Base-by-base conservation (phyloP, 2,329 filamentous ascomycete species). In the Dothiorella sarmentorum region DNA sequence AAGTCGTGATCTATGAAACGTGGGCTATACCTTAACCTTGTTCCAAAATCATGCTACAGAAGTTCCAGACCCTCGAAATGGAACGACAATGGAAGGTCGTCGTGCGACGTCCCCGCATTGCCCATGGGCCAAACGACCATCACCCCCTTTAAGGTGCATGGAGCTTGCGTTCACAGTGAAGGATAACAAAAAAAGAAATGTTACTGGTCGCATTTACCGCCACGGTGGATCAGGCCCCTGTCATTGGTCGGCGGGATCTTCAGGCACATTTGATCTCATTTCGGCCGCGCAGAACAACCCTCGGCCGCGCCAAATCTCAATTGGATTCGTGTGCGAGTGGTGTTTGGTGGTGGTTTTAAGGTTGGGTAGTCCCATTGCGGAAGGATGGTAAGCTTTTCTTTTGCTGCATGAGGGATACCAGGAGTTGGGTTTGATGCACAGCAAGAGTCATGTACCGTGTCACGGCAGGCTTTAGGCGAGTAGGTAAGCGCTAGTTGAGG, bases 381-480 rank as follows among this genome's bases (percentile, higher is more conserved):
- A 53, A 53, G 31, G 49, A 20, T 27, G 33, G 35, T 35, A 24
- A 53, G 49, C 49, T 53, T 53, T 40, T 29, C 29, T 35, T 53
- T 31, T 53, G 27, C 17, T 40, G 45, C 45, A 29, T 45, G 5
- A 17, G 43, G 35, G 47, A n/a, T 11, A 22, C 31, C 20, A n/a
- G 15, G 17, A 17, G 33, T 15, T 6, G 22, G 33, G 18, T 15
- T 27, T 13, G n/a, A 31, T 22, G 35, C 35, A 37, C 9, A n/a
- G 20, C 49, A 29, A 40, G 49, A 53, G 49, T 53, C 49, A 53
- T 53, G 49, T 20, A 53, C 49, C n/a, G 33, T 29, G 33, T 40
- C n/a, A n/a, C n/a, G n/a, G n/a, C n/a, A n/a, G n/a, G 15, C 13
- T 18, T 20, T 7, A 15, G n/a, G 33, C 15, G 33, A 24, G 33